Evolutionary conservation across 2,329 filamentous ascomycete species (phyloP).

Genomic region (Phialophora verrucosa): DNA sequence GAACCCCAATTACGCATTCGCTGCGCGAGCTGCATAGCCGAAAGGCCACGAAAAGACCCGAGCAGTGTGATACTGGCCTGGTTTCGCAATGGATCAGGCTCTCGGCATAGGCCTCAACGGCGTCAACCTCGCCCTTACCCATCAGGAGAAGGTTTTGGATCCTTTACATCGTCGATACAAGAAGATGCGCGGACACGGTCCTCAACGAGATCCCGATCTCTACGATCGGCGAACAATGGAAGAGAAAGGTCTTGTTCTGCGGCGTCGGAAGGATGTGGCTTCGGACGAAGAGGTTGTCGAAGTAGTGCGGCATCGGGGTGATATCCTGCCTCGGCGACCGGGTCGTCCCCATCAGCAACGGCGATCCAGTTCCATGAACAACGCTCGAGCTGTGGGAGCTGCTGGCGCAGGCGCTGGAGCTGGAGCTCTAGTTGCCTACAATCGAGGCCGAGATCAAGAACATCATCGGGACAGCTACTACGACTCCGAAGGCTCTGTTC

Average conservation of each 20-base stretch:
- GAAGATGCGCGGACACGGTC: conserved; percentile 32
- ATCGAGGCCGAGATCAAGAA: conserved; percentile 18
- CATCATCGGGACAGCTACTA: conserved; percentile 29
- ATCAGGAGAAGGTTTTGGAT: conserved; percentile 37
- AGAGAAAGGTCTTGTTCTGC: conserved; percentile 39
- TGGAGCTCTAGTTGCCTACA: conserved; percentile 29
- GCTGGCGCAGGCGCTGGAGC: conserved; percentile 35
- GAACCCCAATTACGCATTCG: background rate
- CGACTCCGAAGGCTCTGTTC: conserved; percentile 39
- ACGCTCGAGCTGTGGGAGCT: conserved; percentile 21
- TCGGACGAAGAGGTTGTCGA: conserved; percentile 41
- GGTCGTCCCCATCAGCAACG: conserved; percentile 26
- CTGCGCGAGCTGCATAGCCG: conserved; percentile 5
- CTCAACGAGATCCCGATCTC: conserved; percentile 32
- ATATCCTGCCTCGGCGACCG: conserved; percentile 36
- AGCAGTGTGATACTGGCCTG: conserved; percentile 19
- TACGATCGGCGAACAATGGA: conserved; percentile 35
- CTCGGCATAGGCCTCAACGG: conserved; percentile 34
- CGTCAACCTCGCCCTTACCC: conserved; percentile 33
- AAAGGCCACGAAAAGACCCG: conserved; percentile 2
- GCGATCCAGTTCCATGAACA: conserved; percentile 37
- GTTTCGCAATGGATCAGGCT: conserved; percentile 34
- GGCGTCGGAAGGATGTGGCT: conserved; percentile 36
- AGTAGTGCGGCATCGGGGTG: conserved; percentile 36
- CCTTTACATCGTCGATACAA: conserved; percentile 34